A percentile compares a stretch with the other conserved stretches of the same genome.
Conservation (phyloP, 257 asterid genomes). For the Plantago elongata region DNA sequence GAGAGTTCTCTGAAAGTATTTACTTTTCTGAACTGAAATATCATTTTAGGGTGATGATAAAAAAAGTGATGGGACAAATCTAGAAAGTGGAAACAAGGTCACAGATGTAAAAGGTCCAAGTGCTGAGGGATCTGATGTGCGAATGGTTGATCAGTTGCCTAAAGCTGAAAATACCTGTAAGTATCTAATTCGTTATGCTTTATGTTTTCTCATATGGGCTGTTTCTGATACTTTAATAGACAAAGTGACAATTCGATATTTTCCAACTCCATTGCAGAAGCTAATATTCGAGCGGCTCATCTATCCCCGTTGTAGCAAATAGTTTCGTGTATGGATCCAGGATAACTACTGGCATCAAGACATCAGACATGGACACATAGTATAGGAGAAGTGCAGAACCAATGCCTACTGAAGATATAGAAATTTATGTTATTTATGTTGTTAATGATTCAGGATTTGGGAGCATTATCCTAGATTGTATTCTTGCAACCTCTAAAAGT, state of each 20-base stretch:
- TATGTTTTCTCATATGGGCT: constrained; percentile 8
- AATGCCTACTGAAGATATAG: too few species aligned
- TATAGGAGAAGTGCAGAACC: too few species aligned
- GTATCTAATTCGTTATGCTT: constrained; percentile 28
- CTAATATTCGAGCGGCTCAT: too few species aligned
- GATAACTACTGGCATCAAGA: too few species aligned
- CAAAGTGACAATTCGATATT: neutral
- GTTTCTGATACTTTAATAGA: neutral
- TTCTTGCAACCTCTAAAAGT: too few species aligned
- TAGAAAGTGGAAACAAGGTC: constrained; percentile 45
- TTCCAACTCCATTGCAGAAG: neutral
- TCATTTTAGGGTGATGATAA: constrained; percentile 60
- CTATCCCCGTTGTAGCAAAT: too few species aligned
- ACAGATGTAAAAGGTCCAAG: constrained; percentile 33
- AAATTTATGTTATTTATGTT: too few species aligned
- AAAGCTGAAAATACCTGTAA: constrained; percentile 61
- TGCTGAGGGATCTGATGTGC: constrained; percentile 37
- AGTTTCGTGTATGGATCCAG: too few species aligned
- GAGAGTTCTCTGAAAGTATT: neutral
- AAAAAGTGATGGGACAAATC: constrained; percentile 35
- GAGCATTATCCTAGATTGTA: too few species aligned
- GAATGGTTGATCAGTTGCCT: constrained; percentile 45
- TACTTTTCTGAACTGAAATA: constrained; percentile 14
- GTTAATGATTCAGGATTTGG: too few species aligned
- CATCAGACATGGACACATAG: too few species aligned